A percentile compares a stretch with the other conserved stretches of the same genome.
phyloP scores from a whole-genome alignment of 163 green algal genomes.

The Trebouxia gelatinosa region DNA sequence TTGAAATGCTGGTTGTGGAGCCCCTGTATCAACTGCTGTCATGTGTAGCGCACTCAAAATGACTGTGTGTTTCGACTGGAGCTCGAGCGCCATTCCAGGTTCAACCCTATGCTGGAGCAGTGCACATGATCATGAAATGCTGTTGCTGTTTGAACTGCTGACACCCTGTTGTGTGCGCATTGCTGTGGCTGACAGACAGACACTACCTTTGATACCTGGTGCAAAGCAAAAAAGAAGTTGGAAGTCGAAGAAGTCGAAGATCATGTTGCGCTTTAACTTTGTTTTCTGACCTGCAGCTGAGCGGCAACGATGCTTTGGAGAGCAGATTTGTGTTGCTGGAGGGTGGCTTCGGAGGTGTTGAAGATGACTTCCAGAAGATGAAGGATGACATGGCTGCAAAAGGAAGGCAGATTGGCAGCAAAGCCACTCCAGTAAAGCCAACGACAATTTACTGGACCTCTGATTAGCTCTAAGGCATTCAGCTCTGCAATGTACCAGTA shows the following conservation, averaged over 20 bases:
- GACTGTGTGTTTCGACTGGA: too few species aligned
- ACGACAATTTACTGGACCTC: conserved; percentile 12
- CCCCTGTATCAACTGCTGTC: too few species aligned
- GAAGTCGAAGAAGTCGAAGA: background rate
- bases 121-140: background rate
- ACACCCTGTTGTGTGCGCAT: background rate
- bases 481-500: background rate
- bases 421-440: background rate
- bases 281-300: conserved; percentile 4
- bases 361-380: conserved; percentile 29
- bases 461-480: background rate
- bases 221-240: background rate
- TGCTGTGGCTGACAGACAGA: too few species aligned
- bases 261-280: background rate
- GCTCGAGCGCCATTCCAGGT: too few species aligned
- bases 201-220: too few species aligned
- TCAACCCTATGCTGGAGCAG: background rate
- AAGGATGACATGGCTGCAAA: conserved; percentile 13
- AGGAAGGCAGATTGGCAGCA: background rate
- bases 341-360: background rate
- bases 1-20: too few species aligned
- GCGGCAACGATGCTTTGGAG: conserved; percentile 1
- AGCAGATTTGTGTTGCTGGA: conserved; percentile 27
- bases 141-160: background rate
- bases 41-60: too few species aligned